phyloP scores from a whole-genome alignment of 805 yeast genomes.

The Wickerhamomyces alni region DNA sequence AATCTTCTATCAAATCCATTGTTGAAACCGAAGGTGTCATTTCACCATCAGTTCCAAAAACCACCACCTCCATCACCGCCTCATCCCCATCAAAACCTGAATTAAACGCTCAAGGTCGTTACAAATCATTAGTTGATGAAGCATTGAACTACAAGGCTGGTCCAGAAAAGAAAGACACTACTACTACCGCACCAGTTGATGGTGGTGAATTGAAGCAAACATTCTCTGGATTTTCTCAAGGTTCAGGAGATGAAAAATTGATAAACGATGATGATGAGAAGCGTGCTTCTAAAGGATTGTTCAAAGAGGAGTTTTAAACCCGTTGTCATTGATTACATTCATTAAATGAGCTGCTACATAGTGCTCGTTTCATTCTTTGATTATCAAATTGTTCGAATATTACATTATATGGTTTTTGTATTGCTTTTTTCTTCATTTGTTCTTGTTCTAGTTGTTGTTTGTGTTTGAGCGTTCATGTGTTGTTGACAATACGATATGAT shows the following conservation, averaged over 20 bases:
- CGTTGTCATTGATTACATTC: too few relatives aligned
- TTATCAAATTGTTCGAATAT: too few relatives aligned
- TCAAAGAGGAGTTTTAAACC: slow-evolving; percentile 22
- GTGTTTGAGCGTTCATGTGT: too few relatives aligned
- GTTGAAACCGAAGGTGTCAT: neutral
- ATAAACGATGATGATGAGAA: slow-evolving; percentile 13
- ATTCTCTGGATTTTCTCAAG: slow-evolving; percentile 41
- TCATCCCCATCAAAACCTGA: slow-evolving; percentile 1
- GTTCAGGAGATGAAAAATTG: slow-evolving; percentile 28
- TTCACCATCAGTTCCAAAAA: too few relatives aligned
- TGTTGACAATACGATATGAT: too few relatives aligned
- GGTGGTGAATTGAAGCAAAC: slow-evolving; percentile 26
- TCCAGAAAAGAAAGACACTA: slow-evolving; percentile 3
- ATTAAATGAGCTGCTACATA: too few relatives aligned
- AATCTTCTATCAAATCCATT: slow-evolving; percentile 1
- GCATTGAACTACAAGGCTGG: slow-evolving; percentile 8
- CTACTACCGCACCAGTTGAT: slow-evolving; percentile 4
- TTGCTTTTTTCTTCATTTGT: too few relatives aligned
- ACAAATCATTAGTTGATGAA: slow-evolving; percentile 19
- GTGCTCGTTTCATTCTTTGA: too few relatives aligned
- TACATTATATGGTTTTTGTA: too few relatives aligned
- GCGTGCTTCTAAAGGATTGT: slow-evolving; percentile 17
- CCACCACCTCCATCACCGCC: neutral
- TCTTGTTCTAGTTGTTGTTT: too few relatives aligned
- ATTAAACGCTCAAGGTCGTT: slow-evolving; percentile 4